These are phyloP conservation scores for Fraxinus nigra DNA, from an alignment of 305 asterid species.

Conservation along the genomic window DNA sequence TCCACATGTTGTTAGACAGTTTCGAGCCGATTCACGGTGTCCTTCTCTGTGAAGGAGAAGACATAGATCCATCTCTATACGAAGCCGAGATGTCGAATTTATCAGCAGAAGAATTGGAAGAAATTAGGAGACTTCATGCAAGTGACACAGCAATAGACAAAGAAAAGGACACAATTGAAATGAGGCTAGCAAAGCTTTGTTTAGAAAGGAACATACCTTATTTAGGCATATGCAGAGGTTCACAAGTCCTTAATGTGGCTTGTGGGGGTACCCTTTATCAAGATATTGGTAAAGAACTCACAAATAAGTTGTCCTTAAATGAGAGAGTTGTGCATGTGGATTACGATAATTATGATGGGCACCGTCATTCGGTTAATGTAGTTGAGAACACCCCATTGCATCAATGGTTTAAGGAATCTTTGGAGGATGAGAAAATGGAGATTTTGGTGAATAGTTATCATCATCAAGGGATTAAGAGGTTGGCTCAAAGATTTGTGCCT, in stretches of 20 bases:
- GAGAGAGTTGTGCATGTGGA: conserved; percentile 52
- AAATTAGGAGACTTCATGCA: conserved; percentile 52
- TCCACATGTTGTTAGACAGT: conserved; percentile 62
- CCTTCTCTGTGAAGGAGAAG: conserved; percentile 84
- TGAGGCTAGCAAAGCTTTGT: conserved; percentile 75
- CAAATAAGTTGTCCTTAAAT: conserved; percentile 15
- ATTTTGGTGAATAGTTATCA: conserved; percentile 77
- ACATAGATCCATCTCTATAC: conserved; percentile 70
- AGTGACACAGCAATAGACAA: conserved; percentile 70
- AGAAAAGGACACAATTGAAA: conserved; percentile 76
- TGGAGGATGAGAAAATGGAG: conserved; percentile 47
- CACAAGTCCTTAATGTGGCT: conserved; percentile 84
- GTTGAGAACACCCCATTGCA: conserved; percentile 64
- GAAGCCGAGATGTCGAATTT: conserved; percentile 37
- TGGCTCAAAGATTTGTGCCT: conserved; percentile 79
- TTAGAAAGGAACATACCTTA: conserved; percentile 81
- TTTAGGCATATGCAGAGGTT: conserved; percentile 82
- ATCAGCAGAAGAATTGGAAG: conserved; percentile 63
- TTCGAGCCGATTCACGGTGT: conserved; percentile 89
- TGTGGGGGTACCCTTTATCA: conserved; percentile 88
- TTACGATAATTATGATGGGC: conserved; percentile 77
- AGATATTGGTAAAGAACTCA: conserved; percentile 60
- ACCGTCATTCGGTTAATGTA: conserved; percentile 56
- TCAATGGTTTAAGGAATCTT: conserved; percentile 61
- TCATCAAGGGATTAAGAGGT: conserved; percentile 81